These are phyloP conservation scores for Mortierella claussenii DNA, from an alignment of 192 early-diverging fungal species.

Conservation along the genomic window DNA sequence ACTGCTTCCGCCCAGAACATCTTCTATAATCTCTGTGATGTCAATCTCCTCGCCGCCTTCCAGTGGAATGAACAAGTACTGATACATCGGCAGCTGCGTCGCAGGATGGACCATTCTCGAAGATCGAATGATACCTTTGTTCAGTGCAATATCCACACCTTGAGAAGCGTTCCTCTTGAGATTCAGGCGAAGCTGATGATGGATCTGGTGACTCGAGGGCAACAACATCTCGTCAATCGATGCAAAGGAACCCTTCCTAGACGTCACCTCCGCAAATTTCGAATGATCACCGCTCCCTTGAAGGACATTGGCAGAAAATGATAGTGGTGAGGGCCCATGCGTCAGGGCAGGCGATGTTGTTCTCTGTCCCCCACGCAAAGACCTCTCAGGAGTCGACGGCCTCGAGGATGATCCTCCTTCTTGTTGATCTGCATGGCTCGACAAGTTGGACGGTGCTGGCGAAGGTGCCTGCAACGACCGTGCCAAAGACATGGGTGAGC, in stretches of 20 bases:
- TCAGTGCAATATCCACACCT: slow-evolving; percentile 55
- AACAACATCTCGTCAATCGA: slow-evolving; percentile 7
- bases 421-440: slow-evolving; percentile 36
- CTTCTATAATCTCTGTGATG: slow-evolving; percentile 58
- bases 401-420: slow-evolving; percentile 40
- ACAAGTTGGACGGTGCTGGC: slow-evolving; percentile 41
- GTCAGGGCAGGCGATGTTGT: slow-evolving; percentile 44
- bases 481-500: slow-evolving; percentile 18
- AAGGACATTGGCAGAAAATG: slow-evolving; percentile 37
- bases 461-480: slow-evolving; percentile 41
- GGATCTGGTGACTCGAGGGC: neutral
- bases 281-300: neutral
- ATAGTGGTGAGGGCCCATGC: slow-evolving; percentile 46
- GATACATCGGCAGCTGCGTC: slow-evolving; percentile 11
- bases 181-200: slow-evolving; percentile 3
- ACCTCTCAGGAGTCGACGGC: slow-evolving; percentile 36
- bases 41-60: slow-evolving; percentile 54
- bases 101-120: slow-evolving; percentile 10
- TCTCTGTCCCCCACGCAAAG: slow-evolving; percentile 27
- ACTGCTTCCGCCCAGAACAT: slow-evolving; percentile 53
- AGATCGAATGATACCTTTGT: slow-evolving; percentile 45
- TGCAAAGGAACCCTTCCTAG: slow-evolving; percentile 1
- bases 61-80: slow-evolving; percentile 53
- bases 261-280: too few relatives aligned
- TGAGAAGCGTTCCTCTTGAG: slow-evolving; percentile 37